These are phyloP conservation scores for Aspergillus bridgeri DNA, from an alignment of 495 filamentous ascomycete genomes.

Conservation along the genomic window DNA sequence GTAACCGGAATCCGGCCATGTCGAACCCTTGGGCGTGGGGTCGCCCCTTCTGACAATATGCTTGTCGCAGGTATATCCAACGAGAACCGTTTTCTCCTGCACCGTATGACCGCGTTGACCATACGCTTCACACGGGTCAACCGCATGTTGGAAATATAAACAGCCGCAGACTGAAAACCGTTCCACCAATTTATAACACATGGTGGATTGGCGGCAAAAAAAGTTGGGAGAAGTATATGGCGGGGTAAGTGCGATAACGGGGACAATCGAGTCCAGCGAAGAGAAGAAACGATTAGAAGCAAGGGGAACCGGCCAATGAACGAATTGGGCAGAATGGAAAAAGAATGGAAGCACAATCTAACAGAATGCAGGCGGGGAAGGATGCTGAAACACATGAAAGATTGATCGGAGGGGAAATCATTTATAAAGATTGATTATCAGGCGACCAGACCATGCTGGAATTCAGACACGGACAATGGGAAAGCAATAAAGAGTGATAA, in stretches of 20 bases:
- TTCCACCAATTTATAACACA: slow-evolving; percentile 73
- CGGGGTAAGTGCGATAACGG: not conserved
- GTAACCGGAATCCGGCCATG: slow-evolving; percentile 53
- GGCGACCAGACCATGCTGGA: slow-evolving; percentile 7
- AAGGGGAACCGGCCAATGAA: slow-evolving; percentile 5
- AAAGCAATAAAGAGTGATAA: not conserved
- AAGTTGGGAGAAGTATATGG: not conserved
- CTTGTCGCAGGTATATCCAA: slow-evolving; percentile 70
- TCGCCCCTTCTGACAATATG: slow-evolving; percentile 48
- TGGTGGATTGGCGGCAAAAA: slow-evolving; percentile 31
- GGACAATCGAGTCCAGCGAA: slow-evolving; percentile 6
- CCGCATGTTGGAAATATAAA: slow-evolving; percentile 73
- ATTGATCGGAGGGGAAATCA: not conserved
- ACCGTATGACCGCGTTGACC: slow-evolving; percentile 68
- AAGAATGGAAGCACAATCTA: not conserved
- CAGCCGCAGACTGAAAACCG: slow-evolving; percentile 78
- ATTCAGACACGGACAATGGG: not conserved
- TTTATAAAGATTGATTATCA: slow-evolving; percentile 7
- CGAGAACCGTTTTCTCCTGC: slow-evolving; percentile 71
- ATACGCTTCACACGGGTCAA: slow-evolving; percentile 70
- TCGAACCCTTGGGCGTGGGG: slow-evolving; percentile 21
- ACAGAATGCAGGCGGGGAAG: slow-evolving; percentile 1
- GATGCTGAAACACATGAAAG: not conserved
- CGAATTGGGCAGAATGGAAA: not conserved
- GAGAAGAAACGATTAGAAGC: not conserved